Evolutionary conservation across 2,329 filamentous ascomycete species (phyloP), one percentile per base, ranked within the genome.

Genomic region (Paecilomyces niveus): DNA sequence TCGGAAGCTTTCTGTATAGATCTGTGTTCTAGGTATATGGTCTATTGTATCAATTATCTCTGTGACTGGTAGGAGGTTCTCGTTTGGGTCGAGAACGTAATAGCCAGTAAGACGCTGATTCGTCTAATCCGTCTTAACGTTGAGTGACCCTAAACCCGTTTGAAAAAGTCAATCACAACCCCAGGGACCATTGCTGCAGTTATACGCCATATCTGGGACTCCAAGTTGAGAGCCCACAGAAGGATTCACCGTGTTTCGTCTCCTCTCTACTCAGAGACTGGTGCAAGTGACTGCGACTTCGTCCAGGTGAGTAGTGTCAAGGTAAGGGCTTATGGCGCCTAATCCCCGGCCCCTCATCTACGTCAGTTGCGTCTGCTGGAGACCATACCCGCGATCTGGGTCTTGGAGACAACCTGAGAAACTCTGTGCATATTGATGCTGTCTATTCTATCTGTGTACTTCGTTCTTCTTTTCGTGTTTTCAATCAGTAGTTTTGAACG

Each of bases 241-340:
- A 13, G 15, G 60, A 61, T 59, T 58, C 70, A 70, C 58, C 64
- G 70, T 73, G 71, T 54, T 63, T 63, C 67, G 64, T 67, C 65
- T 62, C 31, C 60, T 66, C 57, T 58, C 58, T 33, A n/a, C 52
- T 62, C 57, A 63, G 57, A 63, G 60, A 67, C 65, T 62, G 71
- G 65, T 65, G 58, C 64, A 61, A 65, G 66, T 67, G 62, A 63
- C 53, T 58, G 53, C 59, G 62, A 58, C 62, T 68, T 65, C 58
- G 63, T 65, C 58, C 45, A 60, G 64, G 71, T 73, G 61, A 73
- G 71, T 73, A 54, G 21, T 21, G 50, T 52, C n/a, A 50, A 21
- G 21, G n/a, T 22, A 18, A 24, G 50, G 50, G n/a, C 50, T 11
- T 52, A 52, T 52, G 35, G 18, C 3, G 21, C 24, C 24, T 52